Evolutionary conservation across 352 stramenopile species (phyloP), one percentile per base, ranked within the genome.

Genomic region (Globisporangium iwayamae): DNA sequence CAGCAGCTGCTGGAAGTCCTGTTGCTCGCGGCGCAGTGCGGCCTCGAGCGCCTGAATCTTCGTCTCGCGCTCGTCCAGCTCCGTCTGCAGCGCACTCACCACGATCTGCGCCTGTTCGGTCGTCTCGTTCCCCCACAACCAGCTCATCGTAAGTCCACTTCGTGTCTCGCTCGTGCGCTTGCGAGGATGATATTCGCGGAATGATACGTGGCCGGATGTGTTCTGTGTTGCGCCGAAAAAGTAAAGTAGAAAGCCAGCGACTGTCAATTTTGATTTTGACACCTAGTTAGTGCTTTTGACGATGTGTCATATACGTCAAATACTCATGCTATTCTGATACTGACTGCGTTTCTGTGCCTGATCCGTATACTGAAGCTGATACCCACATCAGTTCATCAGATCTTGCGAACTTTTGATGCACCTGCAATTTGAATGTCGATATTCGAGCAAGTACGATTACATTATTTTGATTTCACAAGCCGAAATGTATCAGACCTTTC

Each of bases 31-130:
- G 47, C 79, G 82, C 45, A 94, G 71, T 32, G 83, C 85, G 48
- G 73, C 78, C 71, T 91, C 81, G 18, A 94, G 73, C 65, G 82
- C 83, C 72, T 90, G 74, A 64, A 94, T 91, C 69, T 91, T 92
- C 36, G 56, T 70, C 72, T 94, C 83, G 34, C 85, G 85, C 74
- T 90, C 85, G 63, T 94, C 85, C 60, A 94, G 64, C 66, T 94
- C 85, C 62, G 71, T 76, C 70, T 94, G 85, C 65, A 94, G 69
- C 48, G 85, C 84, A 61, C 74, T 90, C 65, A 94, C 83, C 41
- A 94, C 85, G 63, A 93, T 89, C 67, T 92, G 83, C 65, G 85
- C 85, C 73, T 94, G 85, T 69, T 92, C 85, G 41, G 81, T 89
- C 63, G 85, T 93, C 74, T 91, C 85, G 63, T 94, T 92, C 20